Conservation (phyloP, 2,329 filamentous ascomycete species). For the Cercospora nicotianae region DNA sequence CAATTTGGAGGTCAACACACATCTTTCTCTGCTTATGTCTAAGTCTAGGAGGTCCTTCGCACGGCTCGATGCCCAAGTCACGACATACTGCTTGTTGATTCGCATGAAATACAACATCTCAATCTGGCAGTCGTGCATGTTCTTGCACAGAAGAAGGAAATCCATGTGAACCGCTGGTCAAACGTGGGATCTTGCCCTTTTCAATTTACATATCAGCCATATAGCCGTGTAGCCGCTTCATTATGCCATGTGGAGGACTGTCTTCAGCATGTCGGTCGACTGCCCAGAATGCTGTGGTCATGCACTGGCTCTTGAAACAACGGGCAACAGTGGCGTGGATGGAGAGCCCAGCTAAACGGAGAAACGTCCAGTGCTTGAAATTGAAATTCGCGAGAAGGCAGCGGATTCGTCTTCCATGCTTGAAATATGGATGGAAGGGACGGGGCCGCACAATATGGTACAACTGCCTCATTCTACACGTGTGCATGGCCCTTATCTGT, state of each 20-base stretch:
- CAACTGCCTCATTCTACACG: constrained; percentile 19
- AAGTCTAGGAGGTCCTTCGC: too few relatives aligned
- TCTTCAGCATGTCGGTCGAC: not conserved
- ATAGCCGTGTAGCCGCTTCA: not conserved
- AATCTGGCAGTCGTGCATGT: not conserved
- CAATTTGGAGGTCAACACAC: not conserved
- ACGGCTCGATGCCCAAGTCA: too few relatives aligned
- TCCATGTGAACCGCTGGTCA: not conserved
- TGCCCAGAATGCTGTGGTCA: not conserved
- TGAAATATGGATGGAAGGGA: not conserved
- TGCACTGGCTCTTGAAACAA: not conserved
- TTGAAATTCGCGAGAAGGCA: not conserved
- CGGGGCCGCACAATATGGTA: constrained; percentile 14
- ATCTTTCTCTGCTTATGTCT: not conserved
- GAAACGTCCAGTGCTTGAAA: not conserved
- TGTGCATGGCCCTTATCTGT: constrained; percentile 11
- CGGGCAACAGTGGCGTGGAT: not conserved
- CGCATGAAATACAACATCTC: not conserved
- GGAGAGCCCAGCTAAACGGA: not conserved
- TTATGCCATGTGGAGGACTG: not conserved
- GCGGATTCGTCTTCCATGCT: not conserved
- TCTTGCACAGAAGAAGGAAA: not conserved
- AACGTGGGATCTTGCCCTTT: not conserved
- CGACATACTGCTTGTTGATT: not conserved
- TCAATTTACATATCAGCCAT: too few relatives aligned